phyloP scores from a whole-genome alignment of 2,329 filamentous ascomycete species.

The Phyllosticta citriasiana region DNA sequence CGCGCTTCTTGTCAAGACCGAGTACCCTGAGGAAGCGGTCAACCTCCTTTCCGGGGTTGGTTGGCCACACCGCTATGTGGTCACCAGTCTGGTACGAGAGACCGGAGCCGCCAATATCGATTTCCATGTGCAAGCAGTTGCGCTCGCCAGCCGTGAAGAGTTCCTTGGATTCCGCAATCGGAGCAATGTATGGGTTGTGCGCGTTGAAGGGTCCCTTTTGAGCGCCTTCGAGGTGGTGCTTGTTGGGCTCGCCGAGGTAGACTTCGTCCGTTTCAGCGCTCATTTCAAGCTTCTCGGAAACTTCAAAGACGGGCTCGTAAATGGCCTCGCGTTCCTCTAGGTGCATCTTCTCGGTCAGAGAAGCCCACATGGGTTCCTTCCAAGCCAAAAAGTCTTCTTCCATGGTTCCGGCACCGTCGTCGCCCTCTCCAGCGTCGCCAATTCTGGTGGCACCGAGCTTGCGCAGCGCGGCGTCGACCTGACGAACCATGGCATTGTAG shows the following conservation, averaged over 20 bases:
- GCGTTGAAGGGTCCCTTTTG: constrained; percentile 87
- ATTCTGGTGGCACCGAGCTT: constrained; percentile 78
- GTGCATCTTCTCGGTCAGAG: constrained; percentile 70
- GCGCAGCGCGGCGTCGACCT: constrained; percentile 69
- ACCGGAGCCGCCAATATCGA: constrained; percentile 82
- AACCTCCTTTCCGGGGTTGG: constrained; percentile 84
- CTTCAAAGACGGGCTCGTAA: constrained; percentile 85
- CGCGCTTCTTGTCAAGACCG: constrained; percentile 63
- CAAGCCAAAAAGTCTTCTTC: constrained; percentile 98
- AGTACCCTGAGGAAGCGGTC: constrained; percentile 78
- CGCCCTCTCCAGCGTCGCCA: constrained; percentile 83
- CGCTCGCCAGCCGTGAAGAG: constrained; percentile 81
- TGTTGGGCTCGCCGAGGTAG: constrained; percentile 92
- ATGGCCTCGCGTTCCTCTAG: constrained; percentile 92
- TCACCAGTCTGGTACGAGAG: constrained; percentile 92
- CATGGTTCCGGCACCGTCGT: constrained; percentile 98
- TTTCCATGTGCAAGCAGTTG: constrained; percentile 94
- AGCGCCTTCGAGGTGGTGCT: constrained; percentile 79
- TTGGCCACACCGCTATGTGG: constrained; percentile 95
- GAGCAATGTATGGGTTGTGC: constrained; percentile 94
- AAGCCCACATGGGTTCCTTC: constrained; percentile 99
- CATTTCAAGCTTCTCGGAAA: constrained; percentile 66
- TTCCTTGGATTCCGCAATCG: constrained; percentile 82
- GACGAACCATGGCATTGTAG: constrained; percentile 97
- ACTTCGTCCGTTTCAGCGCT: constrained; percentile 68